A percentile compares a stretch with the other conserved stretches of the same genome.
Conservation (phyloP, 176 grass and related monocot genomes). For the Bromus sterilis region DNA sequence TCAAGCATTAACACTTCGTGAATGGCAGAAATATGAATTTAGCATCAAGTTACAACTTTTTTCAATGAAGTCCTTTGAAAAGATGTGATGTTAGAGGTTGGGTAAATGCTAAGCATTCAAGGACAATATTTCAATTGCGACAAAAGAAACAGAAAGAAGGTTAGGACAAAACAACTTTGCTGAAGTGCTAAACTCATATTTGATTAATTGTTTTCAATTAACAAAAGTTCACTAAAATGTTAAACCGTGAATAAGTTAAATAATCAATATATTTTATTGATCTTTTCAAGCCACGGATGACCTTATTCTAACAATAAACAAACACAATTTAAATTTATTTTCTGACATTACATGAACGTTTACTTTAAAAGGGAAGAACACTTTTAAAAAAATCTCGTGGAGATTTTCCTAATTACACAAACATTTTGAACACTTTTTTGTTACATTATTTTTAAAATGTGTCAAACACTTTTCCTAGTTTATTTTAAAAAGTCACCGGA, state of each 20-base stretch:
- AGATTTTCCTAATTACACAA: no score
- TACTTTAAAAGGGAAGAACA: no score
- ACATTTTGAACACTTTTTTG: no score
- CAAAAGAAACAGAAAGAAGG: constrained; percentile 28
- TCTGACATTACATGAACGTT: no score
- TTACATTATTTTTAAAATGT: no score
- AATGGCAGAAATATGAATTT: not conserved
- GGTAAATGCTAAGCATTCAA: constrained; percentile 86
- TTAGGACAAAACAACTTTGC: not conserved
- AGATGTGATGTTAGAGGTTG: constrained; percentile 63
- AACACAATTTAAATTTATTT: no score
- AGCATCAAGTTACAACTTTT: constrained; percentile 42
- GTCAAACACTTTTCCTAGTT: no score
- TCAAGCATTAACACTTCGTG: no score
- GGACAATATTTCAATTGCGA: constrained; percentile 71
- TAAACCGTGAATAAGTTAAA: not conserved
- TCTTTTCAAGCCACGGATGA: no score
- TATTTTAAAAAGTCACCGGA: no score
- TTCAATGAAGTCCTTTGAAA: constrained; percentile 54
- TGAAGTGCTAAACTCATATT: not conserved
- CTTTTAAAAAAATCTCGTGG: no score
- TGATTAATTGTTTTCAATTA: not conserved
- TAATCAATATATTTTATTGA: not conserved
- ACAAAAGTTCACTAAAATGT: not conserved
- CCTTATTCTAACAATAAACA: no score